Evolutionary conservation across 805 yeast species (phyloP), one percentile per base, ranked within the genome.

Genomic region (Ogataea pini): DNA sequence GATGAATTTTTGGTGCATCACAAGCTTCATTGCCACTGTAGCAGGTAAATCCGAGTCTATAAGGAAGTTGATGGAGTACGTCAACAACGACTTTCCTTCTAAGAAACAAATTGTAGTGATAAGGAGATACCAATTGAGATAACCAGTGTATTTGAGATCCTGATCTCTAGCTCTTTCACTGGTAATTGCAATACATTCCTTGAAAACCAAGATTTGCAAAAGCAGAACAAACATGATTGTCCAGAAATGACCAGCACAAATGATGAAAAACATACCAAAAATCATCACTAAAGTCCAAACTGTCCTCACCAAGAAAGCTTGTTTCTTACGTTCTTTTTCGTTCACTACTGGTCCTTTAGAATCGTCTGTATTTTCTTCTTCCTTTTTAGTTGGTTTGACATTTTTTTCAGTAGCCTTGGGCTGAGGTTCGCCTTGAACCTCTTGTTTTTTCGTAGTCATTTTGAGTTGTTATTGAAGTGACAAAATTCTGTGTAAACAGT

Each of bases 201-300:
- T 89, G 69, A 90, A 94, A 4, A 95, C 89, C 47, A 90, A 77
- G 25, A 87, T 75, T 69, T 94, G 97, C 49, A 89, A 78, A 7
- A 82, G 60, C 36, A 86, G 72, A 42, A 92, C 89, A 49, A 88
- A 72, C 5, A 79, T 65, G 49, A 91, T 86, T 45, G 90, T 79
- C 75, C 90, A 83, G 46, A 86, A 71, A 63, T 91, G 98, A 36
- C 99, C 99, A 8, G 91, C 79, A 24, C 87, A 83, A 41, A 91
- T 71, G 20, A 86, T 75, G 32, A 77, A 69, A 51, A 89, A 80
- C 67, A 90, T 86, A 5, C 81, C 82, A 14, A 74, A 68, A 51
- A 94, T 85, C 97, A 94, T 91, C 14, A 94, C 89, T 59, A 94
- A 68, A 0, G 97, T 87, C 98, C 98, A 94, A 41, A 87, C 73